Evolutionary conservation across 257 asterid genomes (phyloP).

Genomic region (Schizonepeta tenuifolia): DNA sequence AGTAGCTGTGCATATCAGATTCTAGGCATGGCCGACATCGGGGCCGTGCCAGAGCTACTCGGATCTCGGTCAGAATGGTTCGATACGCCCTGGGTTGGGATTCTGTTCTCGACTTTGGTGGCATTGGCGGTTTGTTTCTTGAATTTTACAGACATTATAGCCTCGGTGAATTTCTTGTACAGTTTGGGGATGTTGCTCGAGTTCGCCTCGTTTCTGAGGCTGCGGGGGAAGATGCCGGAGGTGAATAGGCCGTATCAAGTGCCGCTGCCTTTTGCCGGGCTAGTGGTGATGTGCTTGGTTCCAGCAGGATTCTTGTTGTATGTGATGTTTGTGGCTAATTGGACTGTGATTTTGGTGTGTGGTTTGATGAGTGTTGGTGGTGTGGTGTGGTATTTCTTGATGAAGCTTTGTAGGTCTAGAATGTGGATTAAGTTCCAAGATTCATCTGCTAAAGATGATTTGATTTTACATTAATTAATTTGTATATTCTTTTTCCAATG

Average conservation of each 20-base stretch:
- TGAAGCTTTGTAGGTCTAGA: conserved; percentile 51
- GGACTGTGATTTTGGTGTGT: conserved; percentile 54
- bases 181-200: conserved; percentile 76
- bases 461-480: neutral
- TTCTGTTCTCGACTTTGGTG: conserved; percentile 46
- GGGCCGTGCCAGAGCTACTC: conserved; percentile 47
- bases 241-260: conserved; percentile 55
- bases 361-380: conserved; percentile 56
- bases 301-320: conserved; percentile 61
- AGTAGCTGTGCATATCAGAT: conserved; percentile 65
- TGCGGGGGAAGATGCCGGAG: conserved; percentile 46
- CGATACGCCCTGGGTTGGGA: conserved; percentile 73
- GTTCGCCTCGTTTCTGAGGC: conserved; percentile 57
- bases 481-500: neutral
- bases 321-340: conserved; percentile 60
- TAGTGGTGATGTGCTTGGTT: conserved; percentile 56
- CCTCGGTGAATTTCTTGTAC: conserved; percentile 66
- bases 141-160: conserved; percentile 44
- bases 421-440: conserved; percentile 45
- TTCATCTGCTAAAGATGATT: conserved; percentile 1
- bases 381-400: conserved; percentile 56
- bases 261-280: conserved; percentile 48
- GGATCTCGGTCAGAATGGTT: conserved; percentile 54
- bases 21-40: conserved; percentile 64
- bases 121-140: conserved; percentile 52